phyloP scores from a whole-genome alignment of 2,329 filamentous ascomycete genomes.

The Magnaporthales sp. region DNA sequence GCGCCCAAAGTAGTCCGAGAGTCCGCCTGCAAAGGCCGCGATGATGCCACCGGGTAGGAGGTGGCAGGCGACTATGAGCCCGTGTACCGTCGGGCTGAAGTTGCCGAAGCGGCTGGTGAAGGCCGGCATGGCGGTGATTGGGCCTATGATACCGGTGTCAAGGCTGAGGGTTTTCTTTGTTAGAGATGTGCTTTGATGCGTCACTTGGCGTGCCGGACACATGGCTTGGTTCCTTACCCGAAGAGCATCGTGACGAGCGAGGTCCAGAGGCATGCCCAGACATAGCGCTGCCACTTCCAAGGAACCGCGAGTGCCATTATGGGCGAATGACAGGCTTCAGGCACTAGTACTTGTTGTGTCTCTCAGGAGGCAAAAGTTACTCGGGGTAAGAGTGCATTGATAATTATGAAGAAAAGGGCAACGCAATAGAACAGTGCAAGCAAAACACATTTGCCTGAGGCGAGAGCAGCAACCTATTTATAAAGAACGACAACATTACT shows the following conservation, averaged over 20 bases:
- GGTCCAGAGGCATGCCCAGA: conserved; percentile 12
- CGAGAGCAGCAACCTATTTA: not conserved
- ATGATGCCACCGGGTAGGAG: conserved; percentile 51
- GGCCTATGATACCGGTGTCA: conserved; percentile 45
- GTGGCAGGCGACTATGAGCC: conserved; percentile 51
- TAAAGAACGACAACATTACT: not conserved
- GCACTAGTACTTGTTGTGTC: not conserved
- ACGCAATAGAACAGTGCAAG: not conserved
- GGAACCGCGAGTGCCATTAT: not conserved
- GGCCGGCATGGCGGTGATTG: conserved; percentile 47
- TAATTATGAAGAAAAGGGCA: not conserved
- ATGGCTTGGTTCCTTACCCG: conserved; percentile 7
- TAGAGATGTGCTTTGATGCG: not conserved
- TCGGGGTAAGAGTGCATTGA: not conserved
- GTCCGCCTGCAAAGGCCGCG: conserved; percentile 46
- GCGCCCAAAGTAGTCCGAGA: conserved; percentile 45
- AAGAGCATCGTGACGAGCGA: conserved; percentile 13
- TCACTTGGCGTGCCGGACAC: not conserved
- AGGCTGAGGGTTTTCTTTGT: conserved; percentile 10
- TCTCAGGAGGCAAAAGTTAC: not conserved
- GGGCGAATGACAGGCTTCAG: not conserved
- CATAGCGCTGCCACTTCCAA: conserved; percentile 6
- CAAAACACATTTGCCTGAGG: not conserved
- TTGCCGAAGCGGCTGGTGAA: conserved; percentile 42
- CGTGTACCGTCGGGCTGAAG: conserved; percentile 45